Conservation (phyloP, 805 yeast species). For the Cyberlindnera japonica region DNA sequence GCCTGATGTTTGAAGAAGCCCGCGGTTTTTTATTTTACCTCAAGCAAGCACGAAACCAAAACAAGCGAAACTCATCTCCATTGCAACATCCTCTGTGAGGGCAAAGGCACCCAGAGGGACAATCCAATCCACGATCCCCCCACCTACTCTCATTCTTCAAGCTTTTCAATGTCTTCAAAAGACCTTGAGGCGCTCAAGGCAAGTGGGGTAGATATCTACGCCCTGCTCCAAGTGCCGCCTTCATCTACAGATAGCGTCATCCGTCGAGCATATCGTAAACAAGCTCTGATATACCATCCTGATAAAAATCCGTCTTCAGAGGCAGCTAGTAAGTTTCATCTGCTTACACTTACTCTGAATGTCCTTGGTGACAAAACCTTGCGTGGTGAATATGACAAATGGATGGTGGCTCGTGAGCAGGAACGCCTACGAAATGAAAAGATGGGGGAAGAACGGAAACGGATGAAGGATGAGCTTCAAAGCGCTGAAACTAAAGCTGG, state of each 20-base stretch:
- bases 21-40: not conserved
- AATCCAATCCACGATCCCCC: not conserved
- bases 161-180: constrained; percentile 9
- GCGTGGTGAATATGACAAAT: constrained; percentile 72
- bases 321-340: constrained; percentile 91
- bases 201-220: constrained; percentile 41
- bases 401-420: constrained; percentile 13
- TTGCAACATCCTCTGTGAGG: too few species aligned
- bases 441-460: constrained; percentile 16
- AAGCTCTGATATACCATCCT: constrained; percentile 77
- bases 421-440: constrained; percentile 12
- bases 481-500: constrained; percentile 18
- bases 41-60: not conserved
- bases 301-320: constrained; percentile 78
- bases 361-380: constrained; percentile 74
- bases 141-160: not conserved
- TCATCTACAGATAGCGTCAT: constrained; percentile 58
- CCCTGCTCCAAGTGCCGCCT: constrained; percentile 61
- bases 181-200: constrained; percentile 20
- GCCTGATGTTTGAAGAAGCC: not conserved
- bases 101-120: not conserved
- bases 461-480: constrained; percentile 25
- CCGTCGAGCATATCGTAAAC: constrained; percentile 75
- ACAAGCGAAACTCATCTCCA: not conserved
- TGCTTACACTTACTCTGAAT: constrained; percentile 79